Evolutionary conservation across 192 early-diverging fungal species (phyloP), one percentile per base, ranked within the genome.

Genomic region (Obelidium mucronatum): DNA sequence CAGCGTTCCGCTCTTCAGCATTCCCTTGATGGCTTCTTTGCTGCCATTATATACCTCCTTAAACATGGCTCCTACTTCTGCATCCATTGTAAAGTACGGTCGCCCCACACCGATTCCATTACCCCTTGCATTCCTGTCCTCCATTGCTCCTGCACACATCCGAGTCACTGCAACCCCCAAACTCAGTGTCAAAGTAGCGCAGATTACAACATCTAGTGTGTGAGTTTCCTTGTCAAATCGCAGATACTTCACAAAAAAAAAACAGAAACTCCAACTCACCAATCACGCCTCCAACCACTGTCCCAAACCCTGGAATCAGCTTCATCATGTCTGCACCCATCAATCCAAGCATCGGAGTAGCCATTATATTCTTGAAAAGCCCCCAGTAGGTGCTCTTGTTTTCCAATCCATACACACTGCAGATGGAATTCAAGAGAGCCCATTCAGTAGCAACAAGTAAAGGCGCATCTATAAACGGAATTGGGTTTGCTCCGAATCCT

Each of bases 151-250:
- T 11, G 54, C 69, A 35, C 69, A 72, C 30, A 72, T 72, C 26
- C 39, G 30, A 5, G n/a, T 35, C 22, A 42, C 40, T 8, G 69
- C 69, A 59, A 72, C 53, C 15, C 69, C 69, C 51, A 72, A 30
- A 30, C 33, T 37, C 24, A 72, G 33, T 8, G 53, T 72, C 69
- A 72, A 31, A 11, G 69, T 72, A 24, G 54, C 69, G 22, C 69
- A 58, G 40, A 72, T 72, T 22, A 72, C 55, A n/a, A 72, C 69
- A 26, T 72, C n/a, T n/a, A n/a, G n/a, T n/a, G n/a, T n/a, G n/a
- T n/a, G n/a, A n/a, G n/a, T n/a, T n/a, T n/a, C n/a, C n/a, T n/a
- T n/a, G n/a, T n/a, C n/a, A n/a, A n/a, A n/a, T n/a, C n/a, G n/a
- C n/a, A n/a, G n/a, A n/a, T n/a, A n/a, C n/a, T n/a, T n/a, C n/a